phyloP scores from a whole-genome alignment of 2,329 filamentous ascomycete genomes.

The Zymoseptoria passerinii region DNA sequence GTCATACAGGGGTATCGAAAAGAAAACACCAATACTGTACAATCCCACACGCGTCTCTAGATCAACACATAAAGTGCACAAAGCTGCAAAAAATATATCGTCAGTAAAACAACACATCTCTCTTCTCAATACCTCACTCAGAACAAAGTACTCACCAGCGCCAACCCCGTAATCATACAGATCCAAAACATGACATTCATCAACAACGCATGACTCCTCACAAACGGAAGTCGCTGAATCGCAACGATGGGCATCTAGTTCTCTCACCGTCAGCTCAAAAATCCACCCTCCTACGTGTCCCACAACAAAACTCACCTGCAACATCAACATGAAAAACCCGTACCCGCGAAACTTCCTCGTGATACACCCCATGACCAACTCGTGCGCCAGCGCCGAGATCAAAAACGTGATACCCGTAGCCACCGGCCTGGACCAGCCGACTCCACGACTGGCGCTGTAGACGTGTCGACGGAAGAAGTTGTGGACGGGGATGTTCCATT shows the following conservation, averaged over 20 bases:
- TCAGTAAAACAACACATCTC: constrained; percentile 12
- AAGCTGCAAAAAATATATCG: constrained; percentile 37
- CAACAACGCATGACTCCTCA: constrained; percentile 65
- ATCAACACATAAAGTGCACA: constrained; percentile 54
- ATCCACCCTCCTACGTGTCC: no score
- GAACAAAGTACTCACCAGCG: constrained; percentile 30
- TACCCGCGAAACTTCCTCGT: constrained; percentile 94
- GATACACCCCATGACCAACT: constrained; percentile 95
- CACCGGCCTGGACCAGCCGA: constrained; percentile 61
- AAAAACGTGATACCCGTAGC: constrained; percentile 89
- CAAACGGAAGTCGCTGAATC: constrained; percentile 70
- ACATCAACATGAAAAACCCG: constrained; percentile 90
- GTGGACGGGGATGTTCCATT: constrained; percentile 98
- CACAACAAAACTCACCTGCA: constrained; percentile 37
- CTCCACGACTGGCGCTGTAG: constrained; percentile 68
- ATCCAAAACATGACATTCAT: constrained; percentile 45
- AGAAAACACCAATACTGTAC: not conserved
- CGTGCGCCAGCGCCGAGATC: constrained; percentile 80
- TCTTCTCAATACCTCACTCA: no score
- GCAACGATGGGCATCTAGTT: constrained; percentile 88
- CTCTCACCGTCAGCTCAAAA: not conserved
- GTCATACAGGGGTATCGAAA: constrained; percentile 1
- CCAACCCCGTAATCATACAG: constrained; percentile 31
- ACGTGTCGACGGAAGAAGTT: constrained; percentile 92
- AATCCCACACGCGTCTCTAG: constrained; percentile 23